A percentile compares a stretch with the other conserved stretches of the same genome.
Conservation (phyloP, 257 asterid genomes). For the Nicotiana attenuata region DNA sequence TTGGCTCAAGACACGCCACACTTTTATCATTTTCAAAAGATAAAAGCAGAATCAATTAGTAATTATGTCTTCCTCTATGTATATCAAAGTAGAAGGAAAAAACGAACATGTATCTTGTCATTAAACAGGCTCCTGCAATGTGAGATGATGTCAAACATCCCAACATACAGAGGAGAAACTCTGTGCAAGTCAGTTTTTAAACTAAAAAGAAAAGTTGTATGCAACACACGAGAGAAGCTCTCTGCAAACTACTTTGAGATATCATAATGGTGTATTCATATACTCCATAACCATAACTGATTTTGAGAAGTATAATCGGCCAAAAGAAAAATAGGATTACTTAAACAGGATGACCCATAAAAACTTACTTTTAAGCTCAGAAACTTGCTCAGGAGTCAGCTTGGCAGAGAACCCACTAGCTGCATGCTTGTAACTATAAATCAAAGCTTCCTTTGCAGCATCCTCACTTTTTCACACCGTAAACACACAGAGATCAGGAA, state of each 20-base stretch:
- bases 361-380: slow-evolving; percentile 16
- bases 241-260: too few species aligned
- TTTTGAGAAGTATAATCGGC: background rate
- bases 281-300: background rate
- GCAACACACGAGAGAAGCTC: too few species aligned
- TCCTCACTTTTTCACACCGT: slow-evolving; percentile 16
- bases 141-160: too few species aligned
- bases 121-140: too few species aligned
- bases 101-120: background rate
- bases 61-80: too few species aligned
- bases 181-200: too few species aligned
- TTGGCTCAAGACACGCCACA: background rate
- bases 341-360: background rate
- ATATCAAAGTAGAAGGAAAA: background rate
- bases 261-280: too few species aligned
- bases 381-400: slow-evolving; percentile 21
- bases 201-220: too few species aligned
- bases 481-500: background rate
- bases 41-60: background rate
- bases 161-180: too few species aligned
- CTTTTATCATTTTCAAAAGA: background rate
- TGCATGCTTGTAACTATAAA: slow-evolving; percentile 14
- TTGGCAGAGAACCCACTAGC: slow-evolving; percentile 21
- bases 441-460: slow-evolving; percentile 16
- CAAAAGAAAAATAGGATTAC: background rate